These are phyloP conservation scores for Tetratostichococcus sp. DNA, from an alignment of 139 green algal species.

Conservation along the genomic window DNA sequence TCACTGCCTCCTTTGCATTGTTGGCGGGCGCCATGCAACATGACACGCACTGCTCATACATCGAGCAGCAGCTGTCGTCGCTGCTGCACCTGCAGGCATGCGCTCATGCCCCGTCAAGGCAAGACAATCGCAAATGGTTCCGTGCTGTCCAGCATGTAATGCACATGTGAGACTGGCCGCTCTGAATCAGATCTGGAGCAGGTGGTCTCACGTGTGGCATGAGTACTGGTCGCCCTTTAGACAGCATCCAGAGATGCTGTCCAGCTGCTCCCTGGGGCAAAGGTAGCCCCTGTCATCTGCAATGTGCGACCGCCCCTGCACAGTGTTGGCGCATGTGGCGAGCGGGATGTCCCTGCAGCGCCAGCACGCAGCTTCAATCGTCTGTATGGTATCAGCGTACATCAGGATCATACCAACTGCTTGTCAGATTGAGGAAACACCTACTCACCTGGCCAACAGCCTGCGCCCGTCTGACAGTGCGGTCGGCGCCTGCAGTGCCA, in stretches of 20 bases:
- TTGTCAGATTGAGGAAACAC: too few species aligned
- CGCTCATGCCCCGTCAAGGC: too few species aligned
- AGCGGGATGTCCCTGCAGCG: conserved; percentile 6
- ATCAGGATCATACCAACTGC: too few species aligned
- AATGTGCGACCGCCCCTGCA: conserved; percentile 23
- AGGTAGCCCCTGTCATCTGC: conserved; percentile 59
- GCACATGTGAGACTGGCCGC: too few species aligned
- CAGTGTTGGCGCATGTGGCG: conserved; percentile 12
- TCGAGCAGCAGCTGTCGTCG: conserved; percentile 62
- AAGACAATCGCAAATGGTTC: too few species aligned
- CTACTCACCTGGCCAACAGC: not conserved
- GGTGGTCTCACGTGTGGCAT: conserved; percentile 44
- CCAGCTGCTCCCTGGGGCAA: conserved; percentile 40
- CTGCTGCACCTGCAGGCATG: conserved; percentile 48
- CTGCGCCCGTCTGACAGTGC: not conserved
- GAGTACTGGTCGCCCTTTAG: conserved; percentile 36
- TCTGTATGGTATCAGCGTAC: too few species aligned
- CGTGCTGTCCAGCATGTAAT: too few species aligned
- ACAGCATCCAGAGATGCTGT: conserved; percentile 65
- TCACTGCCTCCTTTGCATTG: conserved; percentile 21
- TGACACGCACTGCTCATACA: conserved; percentile 75
- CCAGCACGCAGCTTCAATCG: too few species aligned
- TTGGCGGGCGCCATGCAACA: conserved; percentile 68
- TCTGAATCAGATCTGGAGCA: not conserved
- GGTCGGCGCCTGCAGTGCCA: not conserved